These are phyloP conservation scores for Atalantia buxifolia DNA, from an alignment of 345 rosid species.

Conservation along the genomic window DNA sequence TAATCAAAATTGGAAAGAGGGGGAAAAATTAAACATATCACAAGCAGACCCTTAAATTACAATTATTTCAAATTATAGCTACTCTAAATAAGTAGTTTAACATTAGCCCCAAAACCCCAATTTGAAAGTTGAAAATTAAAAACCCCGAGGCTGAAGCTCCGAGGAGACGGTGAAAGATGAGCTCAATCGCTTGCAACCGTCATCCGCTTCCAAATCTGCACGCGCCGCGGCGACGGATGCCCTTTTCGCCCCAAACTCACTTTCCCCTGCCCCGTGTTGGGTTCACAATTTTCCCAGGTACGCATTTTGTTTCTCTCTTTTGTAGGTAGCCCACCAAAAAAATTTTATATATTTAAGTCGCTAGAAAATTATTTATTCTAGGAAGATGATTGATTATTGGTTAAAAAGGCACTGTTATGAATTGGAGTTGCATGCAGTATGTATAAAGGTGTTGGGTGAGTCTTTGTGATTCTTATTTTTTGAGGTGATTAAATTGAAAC, in stretches of 20 bases:
- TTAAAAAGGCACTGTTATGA: no score
- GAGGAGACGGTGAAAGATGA: background rate
- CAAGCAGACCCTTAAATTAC: no score
- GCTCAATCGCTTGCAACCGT: background rate
- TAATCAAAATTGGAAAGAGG: no score
- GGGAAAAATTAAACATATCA: no score
- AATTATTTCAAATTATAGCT: background rate
- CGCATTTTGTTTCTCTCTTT: background rate
- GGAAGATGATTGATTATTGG: no score
- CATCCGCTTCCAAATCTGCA: background rate
- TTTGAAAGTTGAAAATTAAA: background rate
- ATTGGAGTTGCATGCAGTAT: no score
- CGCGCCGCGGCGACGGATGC: background rate
- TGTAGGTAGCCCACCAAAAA: background rate
- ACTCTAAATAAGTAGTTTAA: background rate
- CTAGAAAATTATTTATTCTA: no score
- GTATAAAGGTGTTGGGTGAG: background rate
- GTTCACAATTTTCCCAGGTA: slow-evolving; percentile 2
- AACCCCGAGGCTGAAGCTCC: background rate
- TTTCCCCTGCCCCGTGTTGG: background rate
- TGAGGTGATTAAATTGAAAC: background rate
- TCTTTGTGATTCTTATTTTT: background rate
- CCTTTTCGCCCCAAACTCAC: background rate
- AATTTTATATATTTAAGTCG: no score
- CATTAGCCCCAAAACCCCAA: background rate